Percentiles rank a stretch among this genome's conserved stretches.
These are phyloP conservation scores for Aurantiochytrium sp. DNA, from an alignment of 108 stramenopile species.

Conservation along the genomic window DNA sequence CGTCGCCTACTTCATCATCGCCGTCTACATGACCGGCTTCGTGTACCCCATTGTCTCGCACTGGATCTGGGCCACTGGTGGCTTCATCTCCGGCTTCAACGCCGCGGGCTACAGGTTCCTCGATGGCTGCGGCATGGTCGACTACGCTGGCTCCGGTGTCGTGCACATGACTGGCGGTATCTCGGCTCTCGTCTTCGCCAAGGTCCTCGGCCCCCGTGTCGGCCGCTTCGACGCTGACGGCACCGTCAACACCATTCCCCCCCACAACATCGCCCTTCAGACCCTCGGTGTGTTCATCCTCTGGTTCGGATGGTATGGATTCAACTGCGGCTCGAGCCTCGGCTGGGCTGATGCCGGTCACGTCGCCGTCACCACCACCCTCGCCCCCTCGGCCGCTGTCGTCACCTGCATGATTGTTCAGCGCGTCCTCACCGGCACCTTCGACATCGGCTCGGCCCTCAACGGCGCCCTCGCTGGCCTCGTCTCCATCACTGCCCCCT, in stretches of 20 bases:
- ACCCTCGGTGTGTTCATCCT: slow-evolving; percentile 80
- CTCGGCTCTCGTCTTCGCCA: slow-evolving; percentile 70
- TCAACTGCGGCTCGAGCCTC: slow-evolving; percentile 79
- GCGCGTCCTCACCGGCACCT: neutral
- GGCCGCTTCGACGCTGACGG: slow-evolving; percentile 66
- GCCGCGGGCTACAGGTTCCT: neutral
- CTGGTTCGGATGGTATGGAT: slow-evolving; percentile 92
- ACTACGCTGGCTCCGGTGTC: slow-evolving; percentile 84
- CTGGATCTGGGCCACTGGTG: slow-evolving; percentile 39
- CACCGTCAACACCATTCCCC: slow-evolving; percentile 49
- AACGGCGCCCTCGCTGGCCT: slow-evolving; percentile 73
- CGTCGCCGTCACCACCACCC: slow-evolving; percentile 81
- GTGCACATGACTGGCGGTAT: slow-evolving; percentile 85
- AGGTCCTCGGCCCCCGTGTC: slow-evolving; percentile 72
- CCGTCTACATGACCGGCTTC: slow-evolving; percentile 54
- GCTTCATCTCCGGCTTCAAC: slow-evolving; percentile 35
- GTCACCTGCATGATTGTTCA: slow-evolving; percentile 28
- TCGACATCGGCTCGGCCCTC: slow-evolving; percentile 25
- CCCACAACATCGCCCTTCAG: slow-evolving; percentile 72
- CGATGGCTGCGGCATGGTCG: slow-evolving; percentile 66
- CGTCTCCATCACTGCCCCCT: slow-evolving; percentile 81
- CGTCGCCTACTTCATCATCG: slow-evolving; percentile 62
- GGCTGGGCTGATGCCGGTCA: slow-evolving; percentile 48
- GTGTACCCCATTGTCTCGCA: slow-evolving; percentile 65
- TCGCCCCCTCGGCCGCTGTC: slow-evolving; percentile 60